Evolutionary conservation across 768 basidiomycete species (phyloP).

Genomic region (Xerocomellus chrysenteron): DNA sequence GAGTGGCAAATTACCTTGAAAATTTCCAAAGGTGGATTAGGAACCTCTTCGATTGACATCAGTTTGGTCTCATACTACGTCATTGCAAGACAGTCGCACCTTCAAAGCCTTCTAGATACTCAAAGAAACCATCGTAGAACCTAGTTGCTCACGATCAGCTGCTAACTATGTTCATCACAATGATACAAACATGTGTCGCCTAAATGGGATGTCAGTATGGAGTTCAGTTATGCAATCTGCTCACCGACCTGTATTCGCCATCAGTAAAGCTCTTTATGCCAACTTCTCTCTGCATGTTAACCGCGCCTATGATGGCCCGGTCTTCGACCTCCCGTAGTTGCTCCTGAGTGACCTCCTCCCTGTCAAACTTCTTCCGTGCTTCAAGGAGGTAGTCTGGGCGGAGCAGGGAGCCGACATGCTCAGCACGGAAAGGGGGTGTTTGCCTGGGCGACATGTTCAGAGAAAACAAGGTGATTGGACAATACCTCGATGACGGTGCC

Average conservation of each 20-base stretch:
- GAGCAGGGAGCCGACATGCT: conserved; percentile 46
- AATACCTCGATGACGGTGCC: background rate
- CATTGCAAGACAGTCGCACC: conserved; percentile 8
- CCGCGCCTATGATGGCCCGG: conserved; percentile 35
- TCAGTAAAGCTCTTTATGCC: conserved; percentile 45
- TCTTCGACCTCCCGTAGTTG: conserved; percentile 41
- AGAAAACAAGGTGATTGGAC: background rate
- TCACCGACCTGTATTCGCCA: conserved; percentile 39
- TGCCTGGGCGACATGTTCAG: conserved; percentile 20
- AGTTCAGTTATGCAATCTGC: conserved; percentile 1
- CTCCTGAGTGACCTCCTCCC: conserved; percentile 31
- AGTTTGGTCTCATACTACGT: background rate
- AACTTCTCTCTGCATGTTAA: conserved; percentile 38
- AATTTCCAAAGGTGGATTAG: conserved; percentile 24
- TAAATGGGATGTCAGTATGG: conserved; percentile 2
- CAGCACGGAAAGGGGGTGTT: conserved; percentile 44
- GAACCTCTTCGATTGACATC: conserved; percentile 16
- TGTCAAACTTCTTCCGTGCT: conserved; percentile 37
- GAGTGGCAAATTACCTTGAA: conserved; percentile 20
- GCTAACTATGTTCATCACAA: background rate
- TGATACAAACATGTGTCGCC: conserved; percentile 25
- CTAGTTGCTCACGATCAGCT: conserved; percentile 9
- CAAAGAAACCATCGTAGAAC: conserved; percentile 32
- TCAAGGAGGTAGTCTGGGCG: conserved; percentile 40
- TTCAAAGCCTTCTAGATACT: conserved; percentile 26